Percentiles rank a stretch among this genome's conserved stretches.
Evolutionary conservation across 106 monocot species (phyloP).

Genomic region (Apostasia shenzhenica): DNA sequence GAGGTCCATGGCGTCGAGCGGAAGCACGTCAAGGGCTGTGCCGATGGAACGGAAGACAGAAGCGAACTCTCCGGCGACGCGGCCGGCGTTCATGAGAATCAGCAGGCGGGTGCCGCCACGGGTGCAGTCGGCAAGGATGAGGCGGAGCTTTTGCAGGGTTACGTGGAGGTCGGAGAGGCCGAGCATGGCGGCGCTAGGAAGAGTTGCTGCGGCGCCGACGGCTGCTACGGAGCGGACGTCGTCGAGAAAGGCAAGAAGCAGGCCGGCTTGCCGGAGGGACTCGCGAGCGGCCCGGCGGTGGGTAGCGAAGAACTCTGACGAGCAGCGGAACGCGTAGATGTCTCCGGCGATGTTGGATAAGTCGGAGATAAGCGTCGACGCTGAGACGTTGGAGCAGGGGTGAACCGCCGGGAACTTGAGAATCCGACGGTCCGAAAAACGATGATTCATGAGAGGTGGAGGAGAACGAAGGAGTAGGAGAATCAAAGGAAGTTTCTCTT

Average conservation of each 20-base stretch:
- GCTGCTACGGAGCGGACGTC: conserved; percentile 41
- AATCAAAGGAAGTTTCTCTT: too few species aligned
- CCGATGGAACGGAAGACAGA: conserved; percentile 37
- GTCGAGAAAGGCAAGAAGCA: conserved; percentile 24
- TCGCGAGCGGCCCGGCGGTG: conserved; percentile 29
- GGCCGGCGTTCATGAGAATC: conserved; percentile 45
- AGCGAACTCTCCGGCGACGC: conserved; percentile 42
- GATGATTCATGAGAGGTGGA: neutral
- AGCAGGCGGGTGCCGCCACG: conserved; percentile 39
- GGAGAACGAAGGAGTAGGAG: neutral
- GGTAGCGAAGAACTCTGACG: conserved; percentile 4
- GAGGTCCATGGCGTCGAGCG: conserved; percentile 17
- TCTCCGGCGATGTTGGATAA: conserved; percentile 28
- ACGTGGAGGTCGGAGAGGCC: conserved; percentile 66
- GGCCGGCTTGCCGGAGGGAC: conserved; percentile 8
- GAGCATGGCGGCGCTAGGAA: conserved; percentile 20
- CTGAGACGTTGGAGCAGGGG: conserved; percentile 33
- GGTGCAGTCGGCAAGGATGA: conserved; percentile 40
- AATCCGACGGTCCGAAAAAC: conserved; percentile 25
- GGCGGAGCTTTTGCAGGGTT: conserved; percentile 50
- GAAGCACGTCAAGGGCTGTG: conserved; percentile 46
- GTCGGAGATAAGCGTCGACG: conserved; percentile 31
- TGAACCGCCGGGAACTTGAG: conserved; percentile 38
- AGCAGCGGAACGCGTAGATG: conserved; percentile 3
- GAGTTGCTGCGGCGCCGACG: neutral